Conservation (phyloP, 2,329 filamentous ascomycete genomes). For the Ceratocystis alfenasii region DNA sequence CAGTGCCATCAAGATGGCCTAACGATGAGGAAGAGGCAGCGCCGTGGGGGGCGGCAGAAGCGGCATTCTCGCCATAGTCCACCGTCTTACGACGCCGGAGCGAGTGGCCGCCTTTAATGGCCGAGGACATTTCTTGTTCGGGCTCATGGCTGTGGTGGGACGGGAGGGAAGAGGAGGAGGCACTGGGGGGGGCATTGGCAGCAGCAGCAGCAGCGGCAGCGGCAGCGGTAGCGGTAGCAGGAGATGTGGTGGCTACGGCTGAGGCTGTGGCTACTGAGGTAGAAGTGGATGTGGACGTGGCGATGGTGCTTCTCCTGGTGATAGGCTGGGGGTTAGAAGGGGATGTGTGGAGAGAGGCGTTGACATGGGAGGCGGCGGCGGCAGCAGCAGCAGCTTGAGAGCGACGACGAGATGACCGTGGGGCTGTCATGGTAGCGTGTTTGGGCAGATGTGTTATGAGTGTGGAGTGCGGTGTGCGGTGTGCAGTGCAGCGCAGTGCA, state of each 20-base stretch:
- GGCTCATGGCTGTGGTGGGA: constrained; percentile 9
- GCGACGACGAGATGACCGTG: constrained; percentile 15
- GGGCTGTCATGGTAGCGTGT: constrained; percentile 4
- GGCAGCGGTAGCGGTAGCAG: constrained; percentile 5
- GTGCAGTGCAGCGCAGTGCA: too few relatives aligned
- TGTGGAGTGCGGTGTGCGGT: too few relatives aligned
- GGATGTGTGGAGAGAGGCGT: neutral
- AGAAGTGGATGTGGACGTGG: neutral
- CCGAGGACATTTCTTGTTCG: constrained; percentile 15
- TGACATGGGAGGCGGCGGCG: neutral
- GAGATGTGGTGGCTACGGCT: neutral
- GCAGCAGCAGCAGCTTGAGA: constrained; percentile 9
- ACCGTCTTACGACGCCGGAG: constrained; percentile 45
- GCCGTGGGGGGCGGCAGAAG: constrained; percentile 23
- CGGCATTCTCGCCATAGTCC: constrained; percentile 41
- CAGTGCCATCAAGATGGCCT: constrained; percentile 13
- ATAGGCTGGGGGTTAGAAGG: neutral
- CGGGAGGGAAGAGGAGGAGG: neutral
- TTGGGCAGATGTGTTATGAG: neutral
- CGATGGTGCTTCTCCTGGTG: constrained; percentile 5
- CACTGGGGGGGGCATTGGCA: neutral
- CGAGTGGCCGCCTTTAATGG: constrained; percentile 44
- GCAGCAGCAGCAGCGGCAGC: neutral
- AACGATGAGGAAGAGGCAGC: constrained; percentile 27
- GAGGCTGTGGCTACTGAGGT: neutral